Percentiles rank a stretch among this genome's conserved stretches.
Conservation (phyloP, 768 basidiomycete genomes). For the Lenzites betulinus region DNA sequence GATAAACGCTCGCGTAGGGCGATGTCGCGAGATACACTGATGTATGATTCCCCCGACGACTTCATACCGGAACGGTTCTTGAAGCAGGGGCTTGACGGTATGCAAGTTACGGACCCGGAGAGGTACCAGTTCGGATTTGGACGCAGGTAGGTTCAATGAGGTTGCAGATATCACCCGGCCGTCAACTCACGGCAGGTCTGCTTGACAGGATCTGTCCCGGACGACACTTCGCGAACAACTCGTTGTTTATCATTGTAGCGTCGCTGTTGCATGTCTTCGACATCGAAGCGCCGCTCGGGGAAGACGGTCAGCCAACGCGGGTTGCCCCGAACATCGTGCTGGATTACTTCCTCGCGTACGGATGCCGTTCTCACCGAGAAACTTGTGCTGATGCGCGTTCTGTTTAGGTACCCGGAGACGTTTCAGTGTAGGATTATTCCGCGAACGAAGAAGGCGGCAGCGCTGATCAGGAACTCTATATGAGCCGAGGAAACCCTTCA, state of each 20-base stretch:
- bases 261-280: conserved; percentile 19
- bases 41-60: conserved; percentile 25
- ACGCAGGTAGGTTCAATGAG: not conserved
- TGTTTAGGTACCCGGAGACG: conserved; percentile 1
- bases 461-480: not conserved
- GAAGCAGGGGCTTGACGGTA: not conserved
- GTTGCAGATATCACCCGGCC: not conserved
- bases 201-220: conserved; percentile 23
- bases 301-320: not conserved
- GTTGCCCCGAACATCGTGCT: not conserved
- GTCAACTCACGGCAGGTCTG: not conserved
- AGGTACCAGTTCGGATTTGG: conserved; percentile 9
- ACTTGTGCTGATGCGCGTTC: not conserved
- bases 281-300: not conserved
- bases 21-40: conserved; percentile 21
- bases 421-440: conserved; percentile 4
- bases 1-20: conserved; percentile 20
- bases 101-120: not conserved
- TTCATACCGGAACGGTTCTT: conserved; percentile 28
- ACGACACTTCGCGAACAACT: conserved; percentile 10
- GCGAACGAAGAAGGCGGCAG: not conserved
- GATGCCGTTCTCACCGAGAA: not conserved
- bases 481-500: not conserved
- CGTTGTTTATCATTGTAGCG: conserved; percentile 20
- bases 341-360: conserved; percentile 4